Conservation (phyloP, 2,329 filamentous ascomycete species). For the Sporothrix pallida region DNA sequence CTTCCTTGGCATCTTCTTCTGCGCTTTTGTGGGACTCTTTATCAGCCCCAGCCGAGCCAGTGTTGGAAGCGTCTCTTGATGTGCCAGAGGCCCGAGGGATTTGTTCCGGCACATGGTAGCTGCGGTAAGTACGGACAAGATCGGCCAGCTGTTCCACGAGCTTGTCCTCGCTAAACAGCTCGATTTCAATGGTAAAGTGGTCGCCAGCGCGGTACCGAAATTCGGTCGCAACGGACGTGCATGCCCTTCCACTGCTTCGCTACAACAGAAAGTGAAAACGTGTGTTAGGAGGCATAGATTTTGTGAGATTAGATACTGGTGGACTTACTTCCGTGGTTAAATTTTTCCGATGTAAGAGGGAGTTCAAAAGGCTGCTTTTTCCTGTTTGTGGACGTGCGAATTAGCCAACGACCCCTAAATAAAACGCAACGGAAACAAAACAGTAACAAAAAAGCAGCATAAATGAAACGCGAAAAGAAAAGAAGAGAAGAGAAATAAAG, state of each 20-base stretch:
- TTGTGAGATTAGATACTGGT: neutral
- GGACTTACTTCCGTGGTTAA: constrained; percentile 9
- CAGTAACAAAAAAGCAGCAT: neutral
- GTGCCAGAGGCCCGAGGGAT: neutral
- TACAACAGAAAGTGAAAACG: neutral
- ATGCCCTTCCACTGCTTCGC: neutral
- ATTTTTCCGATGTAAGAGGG: constrained; percentile 8
- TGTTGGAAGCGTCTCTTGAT: neutral
- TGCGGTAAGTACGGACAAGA: constrained; percentile 17
- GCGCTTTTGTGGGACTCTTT: neutral
- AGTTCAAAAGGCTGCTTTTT: constrained; percentile 13
- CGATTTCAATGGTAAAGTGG: constrained; percentile 8
- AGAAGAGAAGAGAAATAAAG: neutral
- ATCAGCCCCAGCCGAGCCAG: neutral
- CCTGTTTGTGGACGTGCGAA: neutral
- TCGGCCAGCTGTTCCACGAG: constrained; percentile 13
- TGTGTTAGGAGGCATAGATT: neutral
- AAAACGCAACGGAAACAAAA: constrained; percentile 4
- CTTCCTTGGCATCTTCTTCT: neutral
- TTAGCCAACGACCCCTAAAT: neutral
- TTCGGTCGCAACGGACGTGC: constrained; percentile 3
- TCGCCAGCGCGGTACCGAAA: constrained; percentile 5
- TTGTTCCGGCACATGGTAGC: neutral
- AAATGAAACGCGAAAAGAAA: neutral
- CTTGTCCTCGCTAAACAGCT: constrained; percentile 15